Percentiles rank a stretch among this genome's conserved stretches.
Evolutionary conservation across 1,284 basidiomycete genomes (phyloP).

Genomic region (Cryptococcus hybrid): DNA sequence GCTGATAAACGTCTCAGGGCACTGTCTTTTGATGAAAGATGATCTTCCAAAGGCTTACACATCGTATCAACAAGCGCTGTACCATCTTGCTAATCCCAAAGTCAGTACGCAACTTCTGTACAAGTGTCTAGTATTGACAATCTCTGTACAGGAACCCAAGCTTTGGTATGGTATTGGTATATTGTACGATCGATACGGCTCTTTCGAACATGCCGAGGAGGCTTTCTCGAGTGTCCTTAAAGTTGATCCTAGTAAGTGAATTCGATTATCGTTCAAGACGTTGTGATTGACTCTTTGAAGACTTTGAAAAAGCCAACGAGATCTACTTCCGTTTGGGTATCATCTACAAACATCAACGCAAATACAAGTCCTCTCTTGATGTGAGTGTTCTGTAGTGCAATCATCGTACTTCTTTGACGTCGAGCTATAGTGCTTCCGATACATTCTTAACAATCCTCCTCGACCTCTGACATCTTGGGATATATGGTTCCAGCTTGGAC

Average conservation of each 20-base stretch:
- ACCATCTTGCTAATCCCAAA: constrained; percentile 93
- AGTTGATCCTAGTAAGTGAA: constrained; percentile 83
- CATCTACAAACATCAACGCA: constrained; percentile 98
- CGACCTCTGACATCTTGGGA: constrained; percentile 94
- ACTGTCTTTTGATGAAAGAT: constrained; percentile 99
- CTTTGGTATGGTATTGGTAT: constrained; percentile 99
- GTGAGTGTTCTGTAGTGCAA: constrained; percentile 37
- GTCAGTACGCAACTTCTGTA: constrained; percentile 47
- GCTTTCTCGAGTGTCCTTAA: constrained; percentile 94
- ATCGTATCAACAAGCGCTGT: constrained; percentile 97
- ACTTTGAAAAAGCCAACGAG: constrained; percentile 99
- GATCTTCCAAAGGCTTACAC: constrained; percentile 98
- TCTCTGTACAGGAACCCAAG: constrained; percentile 86
- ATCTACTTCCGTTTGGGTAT: constrained; percentile 98
- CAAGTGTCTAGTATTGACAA: not conserved
- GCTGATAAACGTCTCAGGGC: constrained; percentile 51
- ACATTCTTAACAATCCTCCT: constrained; percentile 92
- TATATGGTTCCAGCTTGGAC: constrained; percentile 99
- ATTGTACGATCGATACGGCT: constrained; percentile 96
- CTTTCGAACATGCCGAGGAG: constrained; percentile 97
- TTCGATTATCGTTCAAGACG: not conserved
- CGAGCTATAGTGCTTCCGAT: constrained; percentile 72
- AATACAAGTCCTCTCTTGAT: constrained; percentile 81
- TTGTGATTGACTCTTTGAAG: constrained; percentile 50
- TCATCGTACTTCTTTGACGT: not conserved